phyloP scores from a whole-genome alignment of 1,139 yeast species.

The Suhomyces kunorum region DNA sequence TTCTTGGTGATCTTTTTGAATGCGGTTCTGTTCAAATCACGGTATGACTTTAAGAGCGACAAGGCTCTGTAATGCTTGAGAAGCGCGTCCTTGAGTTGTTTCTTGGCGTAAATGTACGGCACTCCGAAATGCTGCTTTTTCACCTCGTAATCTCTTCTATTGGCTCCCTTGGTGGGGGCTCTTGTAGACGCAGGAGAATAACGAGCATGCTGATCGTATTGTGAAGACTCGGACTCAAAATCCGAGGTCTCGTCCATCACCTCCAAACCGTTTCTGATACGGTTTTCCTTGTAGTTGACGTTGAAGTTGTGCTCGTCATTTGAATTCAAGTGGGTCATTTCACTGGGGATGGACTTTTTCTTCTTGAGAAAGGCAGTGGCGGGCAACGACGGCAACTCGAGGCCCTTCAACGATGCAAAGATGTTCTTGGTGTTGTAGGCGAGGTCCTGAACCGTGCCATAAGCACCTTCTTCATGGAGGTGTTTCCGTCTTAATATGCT shows the following conservation, averaged over 20 bases:
- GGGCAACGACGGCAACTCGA: conserved; percentile 63
- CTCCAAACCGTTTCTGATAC: conserved; percentile 40
- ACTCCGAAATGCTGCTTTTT: conserved; percentile 41
- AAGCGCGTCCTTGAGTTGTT: conserved; percentile 74
- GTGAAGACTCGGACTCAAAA: conserved; percentile 9
- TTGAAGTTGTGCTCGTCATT: conserved; percentile 22
- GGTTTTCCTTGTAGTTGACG: conserved; percentile 40
- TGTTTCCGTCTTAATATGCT: conserved; percentile 14
- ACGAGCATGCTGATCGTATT: background rate
- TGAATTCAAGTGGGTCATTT: conserved; percentile 9
- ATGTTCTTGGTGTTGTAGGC: conserved; percentile 37
- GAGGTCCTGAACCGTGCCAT: conserved; percentile 30
- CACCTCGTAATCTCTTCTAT: conserved; percentile 36
- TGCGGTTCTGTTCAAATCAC: conserved; percentile 80
- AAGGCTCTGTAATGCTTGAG: conserved; percentile 79
- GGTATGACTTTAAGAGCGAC: conserved; percentile 74
- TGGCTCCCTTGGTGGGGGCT: conserved; percentile 22
- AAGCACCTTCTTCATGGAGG: conserved; percentile 16
- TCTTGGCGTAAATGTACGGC: conserved; percentile 70
- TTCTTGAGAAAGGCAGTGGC: conserved; percentile 46
- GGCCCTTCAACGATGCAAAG: conserved; percentile 38
- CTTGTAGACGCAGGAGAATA: conserved; percentile 1
- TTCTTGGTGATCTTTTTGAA: conserved; percentile 86
- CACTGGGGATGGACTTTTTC: conserved; percentile 13
- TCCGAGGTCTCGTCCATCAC: conserved; percentile 10